Conservation (phyloP, 2,329 filamentous ascomycete genomes). For the Exophiala bonariae region DNA sequence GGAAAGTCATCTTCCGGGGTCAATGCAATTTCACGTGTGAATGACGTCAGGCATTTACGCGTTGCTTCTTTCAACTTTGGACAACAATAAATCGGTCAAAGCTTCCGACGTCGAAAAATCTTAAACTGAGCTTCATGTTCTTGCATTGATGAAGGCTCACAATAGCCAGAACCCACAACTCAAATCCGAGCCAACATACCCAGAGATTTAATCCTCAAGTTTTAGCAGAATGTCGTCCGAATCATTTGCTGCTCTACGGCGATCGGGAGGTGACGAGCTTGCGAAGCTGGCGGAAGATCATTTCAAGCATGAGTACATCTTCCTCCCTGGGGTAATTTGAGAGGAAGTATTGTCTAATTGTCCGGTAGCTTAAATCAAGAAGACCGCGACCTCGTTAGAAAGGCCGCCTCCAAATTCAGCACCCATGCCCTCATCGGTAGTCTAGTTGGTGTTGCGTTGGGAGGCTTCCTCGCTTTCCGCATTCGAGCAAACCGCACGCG, state of each 20-base stretch:
- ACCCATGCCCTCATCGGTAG: constrained; percentile 60
- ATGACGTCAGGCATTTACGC: too few species aligned
- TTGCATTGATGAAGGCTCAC: too few species aligned
- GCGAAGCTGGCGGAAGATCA: constrained; percentile 58
- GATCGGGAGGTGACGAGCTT: constrained; percentile 51
- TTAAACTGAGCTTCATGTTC: too few species aligned
- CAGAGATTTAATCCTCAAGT: too few species aligned
- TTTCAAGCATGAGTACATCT: constrained; percentile 53
- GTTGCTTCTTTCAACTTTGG: too few species aligned
- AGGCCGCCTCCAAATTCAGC: constrained; percentile 56
- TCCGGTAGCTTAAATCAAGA: constrained; percentile 48
- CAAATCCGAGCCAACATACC: too few species aligned
- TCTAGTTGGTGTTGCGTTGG: constrained; percentile 59
- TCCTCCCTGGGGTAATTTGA: background rate
- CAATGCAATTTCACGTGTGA: too few species aligned
- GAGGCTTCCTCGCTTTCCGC: constrained; percentile 58
- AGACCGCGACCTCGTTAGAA: constrained; percentile 59
- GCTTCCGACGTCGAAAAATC: too few species aligned
- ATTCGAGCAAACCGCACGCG: constrained; percentile 55
- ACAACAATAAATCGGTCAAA: too few species aligned
- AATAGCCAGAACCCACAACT: too few species aligned
- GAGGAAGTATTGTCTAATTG: background rate
- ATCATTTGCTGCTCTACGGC: constrained; percentile 50
- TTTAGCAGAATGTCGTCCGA: constrained; percentile 37
- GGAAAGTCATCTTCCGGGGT: too few species aligned